Conservation (phyloP, 805 yeast species). For the Saccharomycopsis sp. region DNA sequence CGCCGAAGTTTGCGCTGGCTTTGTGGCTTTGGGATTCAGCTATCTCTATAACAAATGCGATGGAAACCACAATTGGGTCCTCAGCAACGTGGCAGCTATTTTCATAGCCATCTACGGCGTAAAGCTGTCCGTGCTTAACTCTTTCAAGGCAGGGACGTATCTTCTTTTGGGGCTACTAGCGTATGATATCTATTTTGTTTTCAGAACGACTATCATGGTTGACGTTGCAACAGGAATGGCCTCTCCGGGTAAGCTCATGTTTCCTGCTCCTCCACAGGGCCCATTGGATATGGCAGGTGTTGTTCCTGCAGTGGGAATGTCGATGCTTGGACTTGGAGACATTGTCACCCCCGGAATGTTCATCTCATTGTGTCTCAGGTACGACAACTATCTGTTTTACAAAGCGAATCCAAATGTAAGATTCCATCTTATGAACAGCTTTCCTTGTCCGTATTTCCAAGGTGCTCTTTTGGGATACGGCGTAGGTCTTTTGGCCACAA, state of each 20-base stretch:
- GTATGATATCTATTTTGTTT: constrained; percentile 65
- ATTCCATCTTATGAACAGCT: constrained; percentile 35
- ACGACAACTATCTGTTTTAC: constrained; percentile 40
- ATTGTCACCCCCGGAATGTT: constrained; percentile 54
- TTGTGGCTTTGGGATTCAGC: constrained; percentile 22
- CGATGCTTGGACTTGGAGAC: constrained; percentile 60
- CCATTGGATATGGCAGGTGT: constrained; percentile 5
- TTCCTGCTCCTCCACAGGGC: constrained; percentile 32
- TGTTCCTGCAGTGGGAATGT: constrained; percentile 22
- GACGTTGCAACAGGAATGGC: constrained; percentile 50
- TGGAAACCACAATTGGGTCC: constrained; percentile 38
- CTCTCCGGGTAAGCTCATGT: constrained; percentile 42
- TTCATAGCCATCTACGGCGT: constrained; percentile 41
- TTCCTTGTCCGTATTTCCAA: constrained; percentile 40
- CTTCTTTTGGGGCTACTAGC: constrained; percentile 44
- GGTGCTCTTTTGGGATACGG: constrained; percentile 42
- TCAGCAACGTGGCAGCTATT: constrained; percentile 38
- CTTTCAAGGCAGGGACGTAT: constrained; percentile 40
- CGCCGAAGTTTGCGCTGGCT: constrained; percentile 26
- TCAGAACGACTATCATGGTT: constrained; percentile 53
- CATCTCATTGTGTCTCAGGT: constrained; percentile 46
- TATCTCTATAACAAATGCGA: constrained; percentile 23
- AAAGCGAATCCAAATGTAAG: constrained; percentile 25
- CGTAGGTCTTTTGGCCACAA: constrained; percentile 39
- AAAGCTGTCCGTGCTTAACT: constrained; percentile 32